Evolutionary conservation across 805 yeast species (phyloP).

Genomic region (Metschnikowia continentalis): DNA sequence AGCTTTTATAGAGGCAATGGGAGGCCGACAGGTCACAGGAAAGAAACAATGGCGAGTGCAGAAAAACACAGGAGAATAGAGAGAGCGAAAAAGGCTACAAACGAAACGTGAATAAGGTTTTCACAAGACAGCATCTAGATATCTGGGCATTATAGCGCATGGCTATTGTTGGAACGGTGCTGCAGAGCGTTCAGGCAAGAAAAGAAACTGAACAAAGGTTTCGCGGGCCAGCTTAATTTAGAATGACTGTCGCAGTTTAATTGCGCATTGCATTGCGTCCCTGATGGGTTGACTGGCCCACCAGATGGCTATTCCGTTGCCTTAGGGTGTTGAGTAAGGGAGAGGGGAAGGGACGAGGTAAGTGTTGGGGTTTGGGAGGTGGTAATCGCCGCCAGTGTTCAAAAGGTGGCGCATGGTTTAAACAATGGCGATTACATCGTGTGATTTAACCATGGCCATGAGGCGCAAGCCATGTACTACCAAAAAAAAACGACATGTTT

Average conservation of each 20-base stretch:
- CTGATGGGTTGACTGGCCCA: not conserved
- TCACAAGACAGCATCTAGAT: not conserved
- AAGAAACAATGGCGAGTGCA: conserved; percentile 1
- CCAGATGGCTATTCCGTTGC: not conserved
- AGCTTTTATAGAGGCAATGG: not conserved
- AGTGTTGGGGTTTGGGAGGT: no score
- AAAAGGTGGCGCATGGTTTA: not conserved
- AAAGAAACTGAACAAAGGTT: not conserved
- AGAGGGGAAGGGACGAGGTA: not conserved
- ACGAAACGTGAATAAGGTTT: not conserved
- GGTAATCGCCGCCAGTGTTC: no score
- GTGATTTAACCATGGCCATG: not conserved
- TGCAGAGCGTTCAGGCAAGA: conserved; percentile 1
- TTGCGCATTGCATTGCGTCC: conserved; percentile 4
- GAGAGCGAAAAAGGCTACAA: not conserved
- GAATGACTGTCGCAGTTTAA: conserved; percentile 1
- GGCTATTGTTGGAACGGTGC: not conserved
- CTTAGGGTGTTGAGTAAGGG: no score
- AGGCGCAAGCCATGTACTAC: not conserved
- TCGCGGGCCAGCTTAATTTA: not conserved
- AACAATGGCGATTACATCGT: not conserved
- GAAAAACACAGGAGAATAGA: not conserved
- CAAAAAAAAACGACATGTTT: no score
- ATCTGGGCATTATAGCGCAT: not conserved
- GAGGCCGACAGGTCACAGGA: not conserved